These are phyloP conservation scores for Aspergillus uvarum DNA, from an alignment of 2,329 filamentous ascomycete species.

Conservation along the genomic window DNA sequence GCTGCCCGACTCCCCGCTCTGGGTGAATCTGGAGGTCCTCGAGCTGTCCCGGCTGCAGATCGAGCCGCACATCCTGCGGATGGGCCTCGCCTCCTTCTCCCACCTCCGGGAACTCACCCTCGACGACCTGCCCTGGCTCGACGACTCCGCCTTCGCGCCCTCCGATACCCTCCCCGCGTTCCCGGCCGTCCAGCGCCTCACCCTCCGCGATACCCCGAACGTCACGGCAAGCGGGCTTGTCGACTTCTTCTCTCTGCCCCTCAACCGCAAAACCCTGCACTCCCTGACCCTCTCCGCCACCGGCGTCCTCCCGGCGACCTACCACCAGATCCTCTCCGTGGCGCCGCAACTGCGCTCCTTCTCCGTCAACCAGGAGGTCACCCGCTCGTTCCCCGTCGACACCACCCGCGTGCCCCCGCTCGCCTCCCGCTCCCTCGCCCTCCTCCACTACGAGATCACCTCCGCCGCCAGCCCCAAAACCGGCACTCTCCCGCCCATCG, in stretches of 20 bases:
- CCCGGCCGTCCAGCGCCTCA: constrained; percentile 71
- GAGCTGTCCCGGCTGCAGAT: constrained; percentile 41
- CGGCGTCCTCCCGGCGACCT: constrained; percentile 54
- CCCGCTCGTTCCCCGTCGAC: constrained; percentile 57
- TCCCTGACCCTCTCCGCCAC: constrained; percentile 71
- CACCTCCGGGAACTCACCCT: constrained; percentile 73
- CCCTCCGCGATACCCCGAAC: constrained; percentile 68
- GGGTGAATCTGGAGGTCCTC: constrained; percentile 44
- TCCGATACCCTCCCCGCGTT: constrained; percentile 68
- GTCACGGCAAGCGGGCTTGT: constrained; percentile 71
- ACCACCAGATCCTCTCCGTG: constrained; percentile 45
- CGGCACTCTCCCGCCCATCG: constrained; percentile 48
- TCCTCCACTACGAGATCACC: constrained; percentile 80
- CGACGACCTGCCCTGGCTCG: constrained; percentile 66
- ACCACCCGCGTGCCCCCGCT: constrained; percentile 57
- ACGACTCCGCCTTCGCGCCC: constrained; percentile 72
- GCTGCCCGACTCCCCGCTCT: constrained; percentile 57
- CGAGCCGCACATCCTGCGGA: constrained; percentile 55
- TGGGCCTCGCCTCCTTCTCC: constrained; percentile 66
- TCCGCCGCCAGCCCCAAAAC: constrained; percentile 55
- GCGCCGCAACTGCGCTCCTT: constrained; percentile 48
- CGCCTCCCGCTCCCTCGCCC: constrained; percentile 65
- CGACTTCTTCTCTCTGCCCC: constrained; percentile 63
- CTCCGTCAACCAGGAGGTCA: constrained; percentile 57
- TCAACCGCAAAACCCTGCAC: constrained; percentile 61